Evolutionary conservation across 1,284 basidiomycete species (phyloP), one percentile per base, ranked within the genome.

Genomic region (Papiliotrema laurentii): DNA sequence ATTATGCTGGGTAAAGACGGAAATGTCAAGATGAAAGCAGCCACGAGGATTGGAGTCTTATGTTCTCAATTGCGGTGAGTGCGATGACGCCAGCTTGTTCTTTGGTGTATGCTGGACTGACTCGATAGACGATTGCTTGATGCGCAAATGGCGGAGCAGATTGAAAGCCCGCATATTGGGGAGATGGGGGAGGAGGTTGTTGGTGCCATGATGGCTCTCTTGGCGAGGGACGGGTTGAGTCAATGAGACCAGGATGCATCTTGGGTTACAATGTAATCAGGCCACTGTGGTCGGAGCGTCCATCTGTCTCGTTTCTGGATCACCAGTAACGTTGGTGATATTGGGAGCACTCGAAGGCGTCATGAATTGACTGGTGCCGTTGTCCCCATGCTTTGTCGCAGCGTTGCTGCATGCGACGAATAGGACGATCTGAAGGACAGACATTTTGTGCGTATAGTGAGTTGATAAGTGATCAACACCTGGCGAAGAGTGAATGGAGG

Each of bases 1-100:
- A 73, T 94, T 43, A 84, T 81, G 24, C 76, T 94, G 31, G 83
- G 59, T 11, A 67, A 68, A 34, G 71, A 79, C 43, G 76, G 76
- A 0, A 67, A 70, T 59, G 76, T 96, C 55, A 84, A 81, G 63
- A 68, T 97, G 58, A 82, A 81, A 49, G 89, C 90, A 0, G 87
- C 83, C 79, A 87, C 90, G 16, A 79, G 91, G 5, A 94, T 96
- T 38, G 92, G 89, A 1, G 84, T 92, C 9, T 78, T 96, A 25
- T 87, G 89, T 34, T 92, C 92, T 57, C 89, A 92, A 62, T 74
- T 96, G n/a, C 78, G 91, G 50, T 61, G 34, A 48, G 58, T 59
- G 4, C 28, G 37, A 7, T 34, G 43, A 39, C 31, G 35, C 28
- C 9, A n/a, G n/a, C 21, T 39, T 5, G 40, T 13, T 21, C 26